Base-by-base conservation (phyloP, 805 yeast species). In the Priceomyces haplophilus region DNA sequence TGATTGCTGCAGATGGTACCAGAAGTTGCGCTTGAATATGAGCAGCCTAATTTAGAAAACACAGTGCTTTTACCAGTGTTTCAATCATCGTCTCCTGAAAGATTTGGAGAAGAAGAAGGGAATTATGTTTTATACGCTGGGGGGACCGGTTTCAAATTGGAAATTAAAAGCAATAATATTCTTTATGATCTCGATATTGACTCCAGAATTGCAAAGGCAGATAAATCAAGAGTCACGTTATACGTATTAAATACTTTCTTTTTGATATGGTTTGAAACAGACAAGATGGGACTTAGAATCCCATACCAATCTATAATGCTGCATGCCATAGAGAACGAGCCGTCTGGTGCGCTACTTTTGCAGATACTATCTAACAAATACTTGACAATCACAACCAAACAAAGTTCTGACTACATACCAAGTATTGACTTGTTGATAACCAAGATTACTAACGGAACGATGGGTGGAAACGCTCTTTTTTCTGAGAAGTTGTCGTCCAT, bases 101-200 rank as follows among this genome's bases (percentile, higher is more conserved):
- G 55, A 34, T 71, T 61, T 48, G 61, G 70, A 12, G 47, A 61
- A 19, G 51, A 44, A 11, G 67, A 68, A 39, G 75, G 70, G 47
- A 66, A 69, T 51, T 57, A 62, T 44, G 68, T 72, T 31, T 49
- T 72, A n/a, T 61, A 66, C 44, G 72, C 65, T 7, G 75, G 74
- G 4, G 71, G 70, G 3, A 34, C 41, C 2, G 38, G 44, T 13
- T 57, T 43, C 38, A 8, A 32, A 34, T 20, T 55, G n/a, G 10
- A 30, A 13, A 23, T 64, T 15, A 32, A 46, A 16, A 41, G 47
- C 23, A 53, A 49, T 29, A 53, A 54, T 32, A 50, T 53, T 5
- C 40, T 37, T 10, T 49, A 47, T 27, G 29, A 39, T 3, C 38
- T 56, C 3, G 30, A 18, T n/a, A 35, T 56, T 16, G 40, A 30